Percentiles rank a stretch among this genome's conserved stretches.
Evolutionary conservation across 2,329 filamentous ascomycete species (phyloP).

Genomic region (Fusarium nygamai): DNA sequence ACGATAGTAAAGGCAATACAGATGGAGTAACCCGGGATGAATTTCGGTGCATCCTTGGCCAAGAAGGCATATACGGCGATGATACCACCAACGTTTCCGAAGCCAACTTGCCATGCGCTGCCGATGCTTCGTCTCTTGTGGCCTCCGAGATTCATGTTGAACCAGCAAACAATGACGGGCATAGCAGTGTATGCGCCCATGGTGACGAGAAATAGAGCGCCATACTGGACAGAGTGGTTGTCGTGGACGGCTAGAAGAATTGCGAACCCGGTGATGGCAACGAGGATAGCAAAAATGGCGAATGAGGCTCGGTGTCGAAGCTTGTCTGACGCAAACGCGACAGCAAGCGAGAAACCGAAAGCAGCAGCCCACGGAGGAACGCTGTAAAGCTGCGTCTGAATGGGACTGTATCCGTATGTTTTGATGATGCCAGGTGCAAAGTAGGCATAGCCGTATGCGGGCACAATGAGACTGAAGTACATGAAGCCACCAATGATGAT

Average conservation of each 20-base stretch:
- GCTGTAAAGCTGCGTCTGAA: slow-evolving; percentile 66
- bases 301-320: slow-evolving; percentile 79
- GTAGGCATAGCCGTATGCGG: slow-evolving; percentile 81
- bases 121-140: slow-evolving; percentile 77
- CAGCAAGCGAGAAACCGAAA: slow-evolving; percentile 80
- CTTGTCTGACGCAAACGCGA: slow-evolving; percentile 78
- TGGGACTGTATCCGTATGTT: slow-evolving; percentile 70
- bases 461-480: slow-evolving; percentile 84
- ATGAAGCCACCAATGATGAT: slow-evolving; percentile 79
- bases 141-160: slow-evolving; percentile 80
- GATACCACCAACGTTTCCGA: slow-evolving; percentile 83
- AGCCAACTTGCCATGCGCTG: slow-evolving; percentile 80
- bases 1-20: slow-evolving; percentile 78
- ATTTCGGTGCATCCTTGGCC: slow-evolving; percentile 72
- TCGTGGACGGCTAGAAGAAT: slow-evolving; percentile 79
- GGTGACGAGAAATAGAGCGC: slow-evolving; percentile 82
- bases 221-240: slow-evolving; percentile 75
- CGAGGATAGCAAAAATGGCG: slow-evolving; percentile 71
- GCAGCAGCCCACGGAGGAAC: slow-evolving; percentile 72
- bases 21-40: slow-evolving; percentile 79
- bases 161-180: slow-evolving; percentile 88
- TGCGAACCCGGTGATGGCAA: slow-evolving; percentile 78
- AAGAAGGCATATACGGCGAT: slow-evolving; percentile 79
- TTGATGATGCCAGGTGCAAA: slow-evolving; percentile 78
- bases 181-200: slow-evolving; percentile 87